Evolutionary conservation across 1,284 basidiomycete genomes (phyloP).

Genomic region (Sparassis latifolia): DNA sequence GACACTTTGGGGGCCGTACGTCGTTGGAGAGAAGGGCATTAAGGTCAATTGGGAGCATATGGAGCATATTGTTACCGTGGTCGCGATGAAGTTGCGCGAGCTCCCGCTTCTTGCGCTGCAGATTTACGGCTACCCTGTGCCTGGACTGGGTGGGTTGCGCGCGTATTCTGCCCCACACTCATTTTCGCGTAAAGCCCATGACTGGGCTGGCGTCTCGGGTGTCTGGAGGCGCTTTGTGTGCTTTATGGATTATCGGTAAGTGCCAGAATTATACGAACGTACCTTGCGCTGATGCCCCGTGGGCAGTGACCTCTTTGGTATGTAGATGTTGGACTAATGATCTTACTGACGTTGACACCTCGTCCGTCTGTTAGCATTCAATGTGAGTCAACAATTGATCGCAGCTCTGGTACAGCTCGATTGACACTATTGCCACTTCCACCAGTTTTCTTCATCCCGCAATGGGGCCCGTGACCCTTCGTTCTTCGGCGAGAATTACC

Average conservation of each 20-base stretch:
- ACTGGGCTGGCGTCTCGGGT: constrained; percentile 70
- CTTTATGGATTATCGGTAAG: constrained; percentile 71
- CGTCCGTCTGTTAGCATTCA: constrained; percentile 41
- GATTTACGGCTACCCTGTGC: constrained; percentile 35
- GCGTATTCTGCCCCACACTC: constrained; percentile 45
- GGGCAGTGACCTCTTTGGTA: constrained; percentile 16
- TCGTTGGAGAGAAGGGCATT: constrained; percentile 16
- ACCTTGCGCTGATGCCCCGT: background rate
- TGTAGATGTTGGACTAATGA: constrained; percentile 28
- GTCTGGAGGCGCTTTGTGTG: constrained; percentile 64
- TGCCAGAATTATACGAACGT: background rate
- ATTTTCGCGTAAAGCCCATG: constrained; percentile 26
- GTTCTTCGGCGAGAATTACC: constrained; percentile 55
- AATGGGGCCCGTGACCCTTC: constrained; percentile 33
- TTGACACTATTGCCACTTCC: background rate
- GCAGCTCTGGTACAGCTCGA: background rate
- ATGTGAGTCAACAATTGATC: constrained; percentile 33
- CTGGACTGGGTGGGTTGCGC: constrained; percentile 42
- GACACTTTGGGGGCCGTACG: constrained; percentile 54
- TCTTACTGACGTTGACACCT: constrained; percentile 2
- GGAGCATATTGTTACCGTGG: constrained; percentile 50
- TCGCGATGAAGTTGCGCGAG: constrained; percentile 53
- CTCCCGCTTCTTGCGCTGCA: constrained; percentile 31
- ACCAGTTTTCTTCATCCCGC: constrained; percentile 32
- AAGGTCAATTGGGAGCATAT: constrained; percentile 56